Evolutionary conservation across 352 stramenopile genomes (phyloP).

Genomic region (Stramenopiles sp.): DNA sequence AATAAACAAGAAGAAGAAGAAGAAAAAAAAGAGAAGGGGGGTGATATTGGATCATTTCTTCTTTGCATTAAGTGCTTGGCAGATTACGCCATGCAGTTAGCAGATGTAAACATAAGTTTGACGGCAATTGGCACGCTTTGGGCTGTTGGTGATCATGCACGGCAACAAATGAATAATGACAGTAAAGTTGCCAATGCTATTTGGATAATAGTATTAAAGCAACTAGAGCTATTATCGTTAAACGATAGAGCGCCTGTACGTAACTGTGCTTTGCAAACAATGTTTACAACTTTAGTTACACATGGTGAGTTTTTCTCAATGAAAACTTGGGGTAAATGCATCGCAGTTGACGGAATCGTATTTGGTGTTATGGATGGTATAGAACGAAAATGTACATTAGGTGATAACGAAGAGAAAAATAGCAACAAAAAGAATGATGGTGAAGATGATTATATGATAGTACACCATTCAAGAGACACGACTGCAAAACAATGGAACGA

Average conservation of each 20-base stretch:
- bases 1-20: not conserved
- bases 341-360: constrained; percentile 75
- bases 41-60: not conserved
- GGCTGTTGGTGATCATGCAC: constrained; percentile 69
- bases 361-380: not conserved
- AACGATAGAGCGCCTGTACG: constrained; percentile 76
- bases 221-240: constrained; percentile 59
- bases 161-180: not conserved
- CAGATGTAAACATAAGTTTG: constrained; percentile 92
- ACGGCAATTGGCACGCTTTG: constrained; percentile 87
- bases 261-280: constrained; percentile 89
- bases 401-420: not conserved
- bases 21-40: not conserved
- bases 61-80: constrained; percentile 69
- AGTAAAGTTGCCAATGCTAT: constrained; percentile 27
- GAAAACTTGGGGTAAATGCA: constrained; percentile 68
- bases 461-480: constrained; percentile 86
- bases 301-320: constrained; percentile 69
- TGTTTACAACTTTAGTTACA: constrained; percentile 86
- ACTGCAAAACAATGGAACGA: constrained; percentile 87
- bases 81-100: constrained; percentile 65
- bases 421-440: not conserved
- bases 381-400: constrained; percentile 15
- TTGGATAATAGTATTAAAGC: constrained; percentile 30
- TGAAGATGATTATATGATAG: constrained; percentile 28